Conservation (phyloP, 768 basidiomycete genomes). For the Neoboletus subvelutipes region DNA sequence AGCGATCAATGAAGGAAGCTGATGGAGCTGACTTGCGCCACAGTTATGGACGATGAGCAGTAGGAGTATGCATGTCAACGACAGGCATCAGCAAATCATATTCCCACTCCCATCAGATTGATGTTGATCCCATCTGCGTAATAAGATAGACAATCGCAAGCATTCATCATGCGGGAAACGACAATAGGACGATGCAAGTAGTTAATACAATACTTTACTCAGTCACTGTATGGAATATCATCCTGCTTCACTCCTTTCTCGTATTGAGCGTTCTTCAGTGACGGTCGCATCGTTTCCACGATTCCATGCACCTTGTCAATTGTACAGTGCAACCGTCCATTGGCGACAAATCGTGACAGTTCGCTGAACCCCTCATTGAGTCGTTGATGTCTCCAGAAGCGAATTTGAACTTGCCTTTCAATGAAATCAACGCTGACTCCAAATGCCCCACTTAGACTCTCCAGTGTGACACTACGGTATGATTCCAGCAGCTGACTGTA, state of each 20-base stretch:
- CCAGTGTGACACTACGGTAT: constrained; percentile 86
- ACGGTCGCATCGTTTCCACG: constrained; percentile 84
- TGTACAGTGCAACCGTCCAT: constrained; percentile 77
- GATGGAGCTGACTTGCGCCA: not conserved
- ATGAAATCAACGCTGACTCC: constrained; percentile 88
- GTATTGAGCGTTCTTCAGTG: constrained; percentile 81
- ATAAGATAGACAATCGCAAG: not conserved
- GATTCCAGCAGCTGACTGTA: constrained; percentile 94
- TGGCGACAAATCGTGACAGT: constrained; percentile 88
- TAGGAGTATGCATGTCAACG: not conserved
- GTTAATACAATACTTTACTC: constrained; percentile 78
- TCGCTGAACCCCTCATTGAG: constrained; percentile 54
- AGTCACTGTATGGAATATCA: constrained; percentile 85
- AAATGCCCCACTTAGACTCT: constrained; percentile 82
- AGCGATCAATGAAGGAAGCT: constrained; percentile 4
- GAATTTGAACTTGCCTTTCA: constrained; percentile 59
- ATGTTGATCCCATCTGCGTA: not conserved
- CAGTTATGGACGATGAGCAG: not conserved
- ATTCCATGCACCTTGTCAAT: constrained; percentile 96
- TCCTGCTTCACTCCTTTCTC: constrained; percentile 93
- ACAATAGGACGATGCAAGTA: not conserved
- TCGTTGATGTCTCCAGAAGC: not conserved
- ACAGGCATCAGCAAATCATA: not conserved
- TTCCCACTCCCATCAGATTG: constrained; percentile 1
- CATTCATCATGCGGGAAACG: not conserved